Percentiles rank a stretch among this genome's conserved stretches.
Evolutionary conservation across 2,329 filamentous ascomycete genomes (phyloP).

Genomic region (Pseudogymnoascus sp.): DNA sequence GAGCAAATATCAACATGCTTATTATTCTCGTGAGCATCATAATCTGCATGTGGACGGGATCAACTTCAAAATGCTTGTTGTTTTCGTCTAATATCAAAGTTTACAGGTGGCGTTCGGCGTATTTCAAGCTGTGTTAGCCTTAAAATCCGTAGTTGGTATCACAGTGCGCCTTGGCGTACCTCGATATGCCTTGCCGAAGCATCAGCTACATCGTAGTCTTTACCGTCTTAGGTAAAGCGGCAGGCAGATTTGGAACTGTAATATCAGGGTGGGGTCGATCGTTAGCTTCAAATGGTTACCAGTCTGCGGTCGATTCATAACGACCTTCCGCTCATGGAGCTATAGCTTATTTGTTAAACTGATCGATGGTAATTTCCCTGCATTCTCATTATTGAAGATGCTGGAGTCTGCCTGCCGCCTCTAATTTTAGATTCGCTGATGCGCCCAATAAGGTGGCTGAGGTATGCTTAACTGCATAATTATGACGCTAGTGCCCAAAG

Average conservation of each 20-base stretch:
- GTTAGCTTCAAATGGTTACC: not conserved
- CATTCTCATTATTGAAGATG: not conserved
- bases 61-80: not conserved
- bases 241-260: not conserved
- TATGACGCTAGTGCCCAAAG: not conserved
- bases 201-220: not conserved
- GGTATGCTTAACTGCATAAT: not conserved
- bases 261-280: not conserved
- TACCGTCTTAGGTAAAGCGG: not conserved
- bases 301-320: not conserved
- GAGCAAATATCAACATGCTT: not conserved
- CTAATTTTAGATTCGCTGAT: not conserved
- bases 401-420: not conserved
- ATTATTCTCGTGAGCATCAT: not conserved
- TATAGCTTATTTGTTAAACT: not conserved
- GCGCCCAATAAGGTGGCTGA: not conserved
- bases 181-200: not conserved
- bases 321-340: not conserved
- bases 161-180: not conserved
- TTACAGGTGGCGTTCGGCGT: not conserved
- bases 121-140: not conserved
- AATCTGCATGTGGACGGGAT: not conserved
- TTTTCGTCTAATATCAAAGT: not conserved
- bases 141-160: not conserved
- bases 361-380: not conserved